Evolutionary conservation across 306 rosid species (phyloP).

Genomic region (Trifolium pratense): DNA sequence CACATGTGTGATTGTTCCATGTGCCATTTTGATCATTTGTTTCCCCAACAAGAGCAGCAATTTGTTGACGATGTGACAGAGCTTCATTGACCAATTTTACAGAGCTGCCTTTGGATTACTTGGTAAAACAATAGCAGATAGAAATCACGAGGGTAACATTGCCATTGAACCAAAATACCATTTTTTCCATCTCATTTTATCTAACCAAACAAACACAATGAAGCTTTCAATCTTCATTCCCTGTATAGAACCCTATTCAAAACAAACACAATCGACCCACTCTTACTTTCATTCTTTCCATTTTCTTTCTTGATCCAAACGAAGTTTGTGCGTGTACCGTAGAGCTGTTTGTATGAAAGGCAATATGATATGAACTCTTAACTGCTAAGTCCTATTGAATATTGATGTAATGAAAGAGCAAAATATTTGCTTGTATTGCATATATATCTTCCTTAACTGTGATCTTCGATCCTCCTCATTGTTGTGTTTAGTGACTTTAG

Average conservation of each 20-base stretch:
- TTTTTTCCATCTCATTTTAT: background rate
- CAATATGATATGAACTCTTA: background rate
- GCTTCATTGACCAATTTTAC: background rate
- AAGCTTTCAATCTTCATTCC: background rate
- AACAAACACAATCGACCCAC: background rate
- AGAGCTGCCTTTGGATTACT: background rate
- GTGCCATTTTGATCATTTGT: no score
- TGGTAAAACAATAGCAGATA: background rate
- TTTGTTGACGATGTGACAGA: background rate
- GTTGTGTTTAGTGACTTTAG: background rate
- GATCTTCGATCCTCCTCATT: conserved; percentile 23
- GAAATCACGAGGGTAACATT: conserved; percentile 1
- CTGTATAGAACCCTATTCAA: background rate
- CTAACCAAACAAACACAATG: background rate
- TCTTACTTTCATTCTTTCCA: background rate
- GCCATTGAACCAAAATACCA: background rate
- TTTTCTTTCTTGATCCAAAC: background rate
- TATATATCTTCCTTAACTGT: background rate
- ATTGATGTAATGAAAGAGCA: background rate
- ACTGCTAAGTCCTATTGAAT: background rate
- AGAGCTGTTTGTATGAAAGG: conserved; percentile 6
- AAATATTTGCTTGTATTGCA: conserved; percentile 5
- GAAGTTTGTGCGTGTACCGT: background rate
- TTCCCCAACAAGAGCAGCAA: no score
- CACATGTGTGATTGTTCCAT: no score